Evolutionary conservation across 176 grass and related monocot species (phyloP).

Genomic region (Chloris gayana): DNA sequence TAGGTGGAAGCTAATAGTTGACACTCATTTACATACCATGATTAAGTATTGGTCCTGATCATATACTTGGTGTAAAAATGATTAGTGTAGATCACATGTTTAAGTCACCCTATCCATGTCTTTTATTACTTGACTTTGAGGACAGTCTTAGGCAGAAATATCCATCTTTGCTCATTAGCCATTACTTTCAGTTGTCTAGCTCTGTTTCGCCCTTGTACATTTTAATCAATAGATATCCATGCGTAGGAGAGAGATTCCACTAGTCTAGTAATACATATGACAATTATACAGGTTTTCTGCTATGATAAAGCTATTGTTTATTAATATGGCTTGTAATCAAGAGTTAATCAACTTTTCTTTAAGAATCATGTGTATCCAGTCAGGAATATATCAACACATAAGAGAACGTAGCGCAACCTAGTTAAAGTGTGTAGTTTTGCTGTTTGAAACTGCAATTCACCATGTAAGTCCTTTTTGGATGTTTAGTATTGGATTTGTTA

Average conservation of each 20-base stretch:
- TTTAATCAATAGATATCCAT: background rate
- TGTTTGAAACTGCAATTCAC: background rate
- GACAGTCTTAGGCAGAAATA: constrained; percentile 1
- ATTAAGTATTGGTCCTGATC: background rate
- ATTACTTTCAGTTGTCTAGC: background rate
- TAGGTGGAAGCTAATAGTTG: background rate
- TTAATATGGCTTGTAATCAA: background rate
- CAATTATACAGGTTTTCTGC: background rate
- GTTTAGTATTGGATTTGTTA: background rate
- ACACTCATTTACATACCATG: background rate
- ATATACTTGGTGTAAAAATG: background rate
- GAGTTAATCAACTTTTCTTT: background rate
- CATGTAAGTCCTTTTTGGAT: constrained; percentile 11
- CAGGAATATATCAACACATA: background rate
- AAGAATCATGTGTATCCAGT: background rate
- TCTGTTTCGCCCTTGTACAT: constrained; percentile 7
- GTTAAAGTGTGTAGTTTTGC: background rate
- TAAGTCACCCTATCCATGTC: background rate
- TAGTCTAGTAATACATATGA: background rate
- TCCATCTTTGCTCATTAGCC: background rate
- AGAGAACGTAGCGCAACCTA: background rate
- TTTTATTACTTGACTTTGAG: constrained; percentile 11
- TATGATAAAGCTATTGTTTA: background rate
- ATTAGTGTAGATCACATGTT: background rate
- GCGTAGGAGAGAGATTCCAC: background rate